A percentile compares a stretch with the other conserved stretches of the same genome.
Conservation (phyloP, 2,329 filamentous ascomycete genomes). For the Aspergillus oerlinghausenensis region DNA sequence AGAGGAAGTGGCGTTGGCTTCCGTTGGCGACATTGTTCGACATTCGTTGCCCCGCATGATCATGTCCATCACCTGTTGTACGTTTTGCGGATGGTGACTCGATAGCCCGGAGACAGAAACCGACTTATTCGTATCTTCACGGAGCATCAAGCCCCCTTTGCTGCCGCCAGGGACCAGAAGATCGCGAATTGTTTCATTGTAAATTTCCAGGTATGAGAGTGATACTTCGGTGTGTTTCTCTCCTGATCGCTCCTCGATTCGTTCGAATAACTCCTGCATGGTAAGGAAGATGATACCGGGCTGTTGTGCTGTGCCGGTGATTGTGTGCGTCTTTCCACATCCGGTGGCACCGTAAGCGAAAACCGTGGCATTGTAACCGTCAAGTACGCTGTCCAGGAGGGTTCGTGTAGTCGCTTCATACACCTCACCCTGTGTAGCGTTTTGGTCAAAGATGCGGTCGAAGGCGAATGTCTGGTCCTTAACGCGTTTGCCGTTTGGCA, state of each 20-base stretch:
- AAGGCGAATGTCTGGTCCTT: slow-evolving; percentile 98
- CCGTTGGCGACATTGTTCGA: slow-evolving; percentile 92
- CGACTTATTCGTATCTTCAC: slow-evolving; percentile 88
- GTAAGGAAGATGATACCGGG: slow-evolving; percentile 98
- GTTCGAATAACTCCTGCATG: slow-evolving; percentile 98
- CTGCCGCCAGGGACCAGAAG: slow-evolving; percentile 79
- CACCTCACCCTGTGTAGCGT: slow-evolving; percentile 83
- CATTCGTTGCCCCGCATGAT: slow-evolving; percentile 92
- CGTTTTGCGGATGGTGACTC: slow-evolving; percentile 84
- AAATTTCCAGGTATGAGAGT: slow-evolving; percentile 94
- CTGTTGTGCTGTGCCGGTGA: slow-evolving; percentile 84
- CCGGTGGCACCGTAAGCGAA: slow-evolving; percentile 98
- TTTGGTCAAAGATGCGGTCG: slow-evolving; percentile 95
- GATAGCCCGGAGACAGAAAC: slow-evolving; percentile 88
- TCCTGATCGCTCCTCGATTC: slow-evolving; percentile 77
- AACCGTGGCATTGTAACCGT: slow-evolving; percentile 97
- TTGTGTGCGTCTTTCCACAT: slow-evolving; percentile 98
- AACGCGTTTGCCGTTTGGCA: slow-evolving; percentile 80
- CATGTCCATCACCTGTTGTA: slow-evolving; percentile 98
- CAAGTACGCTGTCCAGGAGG: slow-evolving; percentile 89
- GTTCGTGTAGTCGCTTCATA: slow-evolving; percentile 88
- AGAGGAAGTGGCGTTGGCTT: slow-evolving; percentile 95
- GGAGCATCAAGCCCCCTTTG: slow-evolving; percentile 81
- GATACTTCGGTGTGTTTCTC: slow-evolving; percentile 89
- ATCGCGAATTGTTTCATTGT: slow-evolving; percentile 98